Evolutionary conservation across 148 eudicot species (phyloP), one percentile per base, ranked within the genome.

Genomic region (Fagopyrum homotropicum): DNA sequence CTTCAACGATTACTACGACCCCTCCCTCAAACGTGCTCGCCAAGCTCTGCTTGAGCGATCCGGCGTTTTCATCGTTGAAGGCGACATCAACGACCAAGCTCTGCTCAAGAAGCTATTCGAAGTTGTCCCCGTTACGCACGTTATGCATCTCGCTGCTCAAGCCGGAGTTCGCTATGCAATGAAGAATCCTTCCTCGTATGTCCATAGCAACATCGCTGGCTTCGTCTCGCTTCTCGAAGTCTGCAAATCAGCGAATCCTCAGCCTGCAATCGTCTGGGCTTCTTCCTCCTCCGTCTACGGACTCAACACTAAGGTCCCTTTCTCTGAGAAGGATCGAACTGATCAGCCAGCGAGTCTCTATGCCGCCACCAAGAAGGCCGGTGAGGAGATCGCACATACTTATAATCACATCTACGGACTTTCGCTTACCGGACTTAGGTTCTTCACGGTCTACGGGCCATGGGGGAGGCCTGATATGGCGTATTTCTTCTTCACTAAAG

Each of bases 401-500:
- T 76, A 76, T 15, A 76, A 76, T 44, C 78, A 76, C 45, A 76
- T 76, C 63, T 76, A 76, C 70, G 78, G 78, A 4, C 73, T 76
- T 4, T 50, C 64, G 40, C 78, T 76, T 7, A 76, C 78, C 22
- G 78, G 73, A 15, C 19, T 76, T 60, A 30, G 78, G 26, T 76
- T 76, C 78, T 77, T 77, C 15, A 77, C 79, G 9, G 79, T 77
- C 6, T 77, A 77, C 57, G 79, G 79, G 4, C 79, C 79, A 45
- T 77, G 79, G 79, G 79, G 79, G 56, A 69, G 79, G 12, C 79
- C 79, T 0, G 79, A 77, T 6, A 77, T 77, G 79, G 79, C 79
- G 19, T 77, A 77, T 77, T 77, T 77, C 75, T 77, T 77, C 75
- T 77, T 77, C 69, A 77, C 79, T 1, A 77, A 64, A 55, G 79